These are phyloP conservation scores for Tillandsia fasciculata DNA, from an alignment of 176 grass and related monocot species.

Conservation along the genomic window DNA sequence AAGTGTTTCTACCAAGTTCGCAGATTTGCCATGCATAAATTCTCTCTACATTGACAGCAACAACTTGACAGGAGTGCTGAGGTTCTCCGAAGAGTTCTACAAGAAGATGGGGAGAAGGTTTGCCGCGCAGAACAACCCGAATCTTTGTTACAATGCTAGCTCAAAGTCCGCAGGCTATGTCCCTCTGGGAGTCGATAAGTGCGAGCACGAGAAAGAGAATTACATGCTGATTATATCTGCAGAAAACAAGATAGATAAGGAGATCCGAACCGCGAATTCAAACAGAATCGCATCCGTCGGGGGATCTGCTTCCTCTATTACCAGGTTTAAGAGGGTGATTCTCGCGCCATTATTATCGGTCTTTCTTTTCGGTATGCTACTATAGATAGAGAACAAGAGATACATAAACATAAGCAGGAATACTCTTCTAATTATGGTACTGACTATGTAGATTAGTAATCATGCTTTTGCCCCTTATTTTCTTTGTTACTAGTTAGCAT, in stretches of 20 bases:
- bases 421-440: neutral
- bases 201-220: neutral
- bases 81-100: conserved; percentile 4
- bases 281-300: neutral
- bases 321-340: neutral
- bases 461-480: too few relatives aligned
- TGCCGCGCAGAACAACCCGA: conserved; percentile 2
- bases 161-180: neutral
- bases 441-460: too few relatives aligned
- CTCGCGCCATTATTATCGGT: neutral
- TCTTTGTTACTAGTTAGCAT: too few relatives aligned
- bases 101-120: conserved; percentile 15
- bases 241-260: neutral
- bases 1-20: neutral
- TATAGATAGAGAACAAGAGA: neutral
- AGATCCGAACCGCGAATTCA: neutral
- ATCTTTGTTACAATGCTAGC: conserved; percentile 2
- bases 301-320: neutral
- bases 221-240: neutral
- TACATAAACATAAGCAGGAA: neutral
- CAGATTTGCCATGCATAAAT: neutral
- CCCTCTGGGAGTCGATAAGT: neutral
- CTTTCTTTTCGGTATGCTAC: neutral
- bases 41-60: conserved; percentile 8
- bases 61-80: conserved; percentile 10